Evolutionary conservation across 2,329 filamentous ascomycete species (phyloP).

Genomic region (Chaetomiaceae sp.): DNA sequence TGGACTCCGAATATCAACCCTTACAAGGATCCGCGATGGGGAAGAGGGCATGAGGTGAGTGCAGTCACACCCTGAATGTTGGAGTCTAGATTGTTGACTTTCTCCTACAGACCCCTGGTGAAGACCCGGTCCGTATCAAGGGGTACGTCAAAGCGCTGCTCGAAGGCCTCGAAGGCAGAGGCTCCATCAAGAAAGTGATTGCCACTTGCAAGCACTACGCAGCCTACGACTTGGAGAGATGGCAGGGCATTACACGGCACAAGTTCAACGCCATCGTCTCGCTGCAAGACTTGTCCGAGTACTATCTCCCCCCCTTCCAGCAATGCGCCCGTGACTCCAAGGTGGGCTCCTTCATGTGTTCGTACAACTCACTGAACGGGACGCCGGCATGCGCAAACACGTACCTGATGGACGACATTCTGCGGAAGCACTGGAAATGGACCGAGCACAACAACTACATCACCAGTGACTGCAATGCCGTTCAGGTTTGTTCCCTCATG

Average conservation of each 20-base stretch:
- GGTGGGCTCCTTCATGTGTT: constrained; percentile 57
- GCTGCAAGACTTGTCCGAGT: constrained; percentile 61
- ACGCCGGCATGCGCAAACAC: constrained; percentile 41
- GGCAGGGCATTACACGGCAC: constrained; percentile 27
- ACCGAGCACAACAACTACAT: constrained; percentile 25
- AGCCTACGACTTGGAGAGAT: constrained; percentile 51
- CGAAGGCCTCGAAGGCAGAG: constrained; percentile 25
- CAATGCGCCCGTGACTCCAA: constrained; percentile 56
- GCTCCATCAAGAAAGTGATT: constrained; percentile 22
- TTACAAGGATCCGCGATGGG: constrained; percentile 61
- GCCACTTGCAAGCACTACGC: constrained; percentile 57
- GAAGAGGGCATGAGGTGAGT: constrained; percentile 49
- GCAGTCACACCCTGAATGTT: neutral
- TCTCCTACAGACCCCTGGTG: constrained; percentile 29
- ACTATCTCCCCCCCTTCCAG: constrained; percentile 63
- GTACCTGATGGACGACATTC: constrained; percentile 57
- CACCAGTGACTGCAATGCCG: constrained; percentile 13
- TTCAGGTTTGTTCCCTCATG: constrained; percentile 2
- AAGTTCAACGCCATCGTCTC: constrained; percentile 48
- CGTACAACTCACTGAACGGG: constrained; percentile 62
- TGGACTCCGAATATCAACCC: constrained; percentile 67
- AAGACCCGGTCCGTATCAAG: constrained; percentile 27
- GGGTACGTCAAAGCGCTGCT: constrained; percentile 27
- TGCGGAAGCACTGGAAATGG: constrained; percentile 40
- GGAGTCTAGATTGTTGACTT: neutral